Evolutionary conservation across 2,329 filamentous ascomycete species (phyloP), one percentile per base, ranked within the genome.

Genomic region (Venturia asperata): DNA sequence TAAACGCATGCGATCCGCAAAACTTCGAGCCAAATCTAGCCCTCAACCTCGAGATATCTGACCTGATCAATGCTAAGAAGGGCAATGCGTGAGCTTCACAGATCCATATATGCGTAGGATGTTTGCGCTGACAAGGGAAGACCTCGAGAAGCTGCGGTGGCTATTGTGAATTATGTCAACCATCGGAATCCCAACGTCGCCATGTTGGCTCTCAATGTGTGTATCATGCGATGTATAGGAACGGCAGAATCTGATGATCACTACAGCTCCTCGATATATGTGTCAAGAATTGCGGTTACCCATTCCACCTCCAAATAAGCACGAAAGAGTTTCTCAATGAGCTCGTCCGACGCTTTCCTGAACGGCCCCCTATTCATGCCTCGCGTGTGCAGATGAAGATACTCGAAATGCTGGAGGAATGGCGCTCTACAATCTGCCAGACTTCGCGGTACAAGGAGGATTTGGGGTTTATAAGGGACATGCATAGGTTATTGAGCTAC

Each of bases 311-410:
- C 66, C 94, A 99, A 78, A 97, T 99, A 74, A 92, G 90, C 77
- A 97, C 94, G 70, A 99, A 99, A 77, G 94, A 99, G 73, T 99
- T 99, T 72, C 86, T 99, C 71, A 99, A 99, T 78, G 94, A 99
- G 80, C 87, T 99, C 67, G 94, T 99, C 67, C 87, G 94, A 70
- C 86, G 94, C 69, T 99, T 99, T 73, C 94, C 94, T 61, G 94
- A 99, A 78, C 85, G 93, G 30, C 94, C 94, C 58, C 92, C 93
- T 1, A 83, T 94, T 67, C 89, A 94, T 67, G 82, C 91, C 55
- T 91, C 90, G 55, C 85, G 92, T 68, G 92, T 97, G 43, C 94
- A 97, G 81, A 84, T 86, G 75, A 91, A 91, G 79, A 97, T 99
- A 67, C 84, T 99, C 70, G 94, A 97, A 78, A 86, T 92, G 69